Base-by-base conservation (phyloP, 306 rosid species). In the Phaseolus lunatus region DNA sequence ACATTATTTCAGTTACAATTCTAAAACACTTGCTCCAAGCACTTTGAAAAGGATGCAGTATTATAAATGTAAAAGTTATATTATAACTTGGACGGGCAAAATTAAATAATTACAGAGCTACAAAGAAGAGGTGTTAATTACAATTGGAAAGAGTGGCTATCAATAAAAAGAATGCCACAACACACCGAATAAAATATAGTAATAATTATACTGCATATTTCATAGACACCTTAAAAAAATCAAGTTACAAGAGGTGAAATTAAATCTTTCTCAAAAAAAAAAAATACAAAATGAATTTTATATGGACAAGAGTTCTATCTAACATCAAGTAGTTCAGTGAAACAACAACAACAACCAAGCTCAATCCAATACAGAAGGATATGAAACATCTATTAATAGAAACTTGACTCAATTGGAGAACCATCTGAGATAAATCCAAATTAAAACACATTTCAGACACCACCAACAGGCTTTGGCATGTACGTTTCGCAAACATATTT, bases 361-460 rank as follows among this genome's bases (percentile, higher is more conserved):
- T 12, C 16, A 54, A 54, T 16, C 20, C 0, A 41, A 72, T 18
- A 39, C 66, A 61, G 5, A 23, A 5, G 70, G n/a, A 71, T 72
- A 57, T 8, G 23, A 11, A 5, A 49, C 49, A 62, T 59, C 4
- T 15, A 70, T n/a, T 70, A 22, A 1, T 7, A 6, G 0, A 24
- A 12, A 0, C 1, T 19, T 3, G 2, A 5, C 54, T 16, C 22
- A 20, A 31, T 33, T 6, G 13, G 61, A 33, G 26, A 54, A 23
- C 13, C 14, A 79, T 24, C 33, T 9, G 22, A 65, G 29, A 72
- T 20, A 35, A 56, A 66, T 45, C 33, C 56, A 48, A 20, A 35
- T 58, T n/a, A 48, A 68, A 48, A 3, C 22, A 57, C 19, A 48
- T 9, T 49, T 9, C 71, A 80, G 37, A 67, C 24, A 35, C 47